These are phyloP conservation scores for Gaultheria prostrata DNA, from an alignment of 148 eudicot species.

Conservation along the genomic window DNA sequence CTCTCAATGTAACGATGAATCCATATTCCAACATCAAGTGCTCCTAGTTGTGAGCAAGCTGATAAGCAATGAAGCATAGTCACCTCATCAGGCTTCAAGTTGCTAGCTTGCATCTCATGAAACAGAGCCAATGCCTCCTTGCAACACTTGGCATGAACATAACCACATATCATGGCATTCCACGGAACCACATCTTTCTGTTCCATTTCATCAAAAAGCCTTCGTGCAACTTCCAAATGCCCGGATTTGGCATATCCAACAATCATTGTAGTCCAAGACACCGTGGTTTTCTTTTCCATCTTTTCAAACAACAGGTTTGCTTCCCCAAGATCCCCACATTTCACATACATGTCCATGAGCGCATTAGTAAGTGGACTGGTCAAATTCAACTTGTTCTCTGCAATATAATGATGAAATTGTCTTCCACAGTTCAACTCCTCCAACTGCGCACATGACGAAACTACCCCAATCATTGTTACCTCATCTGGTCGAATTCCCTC, in stretches of 20 bases:
- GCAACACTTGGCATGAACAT: constrained; percentile 46
- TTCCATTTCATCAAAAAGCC: constrained; percentile 44
- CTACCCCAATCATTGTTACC: constrained; percentile 61
- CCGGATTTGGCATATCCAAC: constrained; percentile 54
- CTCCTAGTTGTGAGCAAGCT: constrained; percentile 63
- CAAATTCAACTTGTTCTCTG: constrained; percentile 28
- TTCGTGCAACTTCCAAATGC: constrained; percentile 40
- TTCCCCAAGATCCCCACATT: constrained; percentile 50
- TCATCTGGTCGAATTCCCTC: constrained; percentile 46
- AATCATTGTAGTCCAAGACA: constrained; percentile 62
- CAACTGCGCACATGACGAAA: constrained; percentile 44
- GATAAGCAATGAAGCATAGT: constrained; percentile 56
- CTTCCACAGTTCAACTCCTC: constrained; percentile 43
- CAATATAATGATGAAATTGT: constrained; percentile 39
- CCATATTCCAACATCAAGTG: constrained; percentile 58
- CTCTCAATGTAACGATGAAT: constrained; percentile 44
- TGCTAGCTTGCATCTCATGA: constrained; percentile 44
- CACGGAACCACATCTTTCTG: constrained; percentile 61
- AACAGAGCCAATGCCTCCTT: constrained; percentile 52
- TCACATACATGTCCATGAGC: constrained; percentile 57
- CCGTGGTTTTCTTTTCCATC: constrained; percentile 45
- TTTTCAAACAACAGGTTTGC: constrained; percentile 42
- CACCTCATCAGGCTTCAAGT: constrained; percentile 47
- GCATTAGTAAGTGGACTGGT: constrained; percentile 51
- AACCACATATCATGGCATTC: constrained; percentile 70